Evolutionary conservation across 2,329 filamentous ascomycete species (phyloP), one percentile per base, ranked within the genome.

Genomic region (Xylaria sp.): DNA sequence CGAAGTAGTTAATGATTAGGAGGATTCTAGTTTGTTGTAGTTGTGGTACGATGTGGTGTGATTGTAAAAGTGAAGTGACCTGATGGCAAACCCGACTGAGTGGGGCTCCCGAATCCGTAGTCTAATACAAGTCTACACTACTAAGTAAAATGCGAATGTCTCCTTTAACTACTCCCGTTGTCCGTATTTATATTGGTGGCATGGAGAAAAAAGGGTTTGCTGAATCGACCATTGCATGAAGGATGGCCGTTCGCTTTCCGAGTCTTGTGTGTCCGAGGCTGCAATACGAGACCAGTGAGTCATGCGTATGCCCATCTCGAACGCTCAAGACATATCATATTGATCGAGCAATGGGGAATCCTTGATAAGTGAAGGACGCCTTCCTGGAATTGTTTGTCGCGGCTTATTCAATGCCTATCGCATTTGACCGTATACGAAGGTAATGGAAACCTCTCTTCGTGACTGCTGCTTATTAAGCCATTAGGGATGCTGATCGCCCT

Each of bases 21-120:
- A 65, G 59, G 42, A 66, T 63, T 72, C 66, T 71, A 66, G 69
- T 57, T 67, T 71, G 66, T 56, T 55, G 29, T 22, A 3, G 9
- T 56, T 67, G 69, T 73, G 58, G 69, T 71, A 68, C 72, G 71
- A 74, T 72, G 58, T 49, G 25, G 50, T 45, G 22, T 63, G 66
- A 68, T 60, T 55, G 39, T 10, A 13, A 51, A 25, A 20, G 42
- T 27, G 7, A 64, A 53, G 70, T 73, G 70, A 72, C 69, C 39
- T 62, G 71, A 74, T 74, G 69, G 70, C 62, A 68, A 58, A 33
- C 38, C 50, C 17, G 25, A 64, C 56, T 50, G 63, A 62, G 63
- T 56, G 63, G 50, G 29, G 44, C 61, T 51, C 39, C n/a, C 17
- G 15, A n/a, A 29, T 5, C 33, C 3, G 33, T 22, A 22, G 42